Percentiles rank a stretch among this genome's conserved stretches.
phyloP scores from a whole-genome alignment of 75 land plant genomes.

The Sequoiadendron giganteum region DNA sequence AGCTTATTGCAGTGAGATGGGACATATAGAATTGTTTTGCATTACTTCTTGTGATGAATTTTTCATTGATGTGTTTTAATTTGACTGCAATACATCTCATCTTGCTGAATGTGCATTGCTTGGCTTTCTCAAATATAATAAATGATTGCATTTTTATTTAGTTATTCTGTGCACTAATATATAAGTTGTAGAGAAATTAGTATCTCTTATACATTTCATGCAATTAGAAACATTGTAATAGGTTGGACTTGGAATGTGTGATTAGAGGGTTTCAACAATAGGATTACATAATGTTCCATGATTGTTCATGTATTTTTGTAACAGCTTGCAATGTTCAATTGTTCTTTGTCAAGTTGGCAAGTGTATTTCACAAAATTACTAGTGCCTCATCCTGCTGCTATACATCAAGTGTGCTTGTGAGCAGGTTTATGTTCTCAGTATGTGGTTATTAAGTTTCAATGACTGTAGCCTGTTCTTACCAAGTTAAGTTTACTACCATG shows the following conservation, averaged over 20 bases:
- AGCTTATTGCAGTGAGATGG: not conserved
- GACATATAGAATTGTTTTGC: not conserved
- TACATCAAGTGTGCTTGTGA: not conserved
- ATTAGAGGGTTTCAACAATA: not conserved
- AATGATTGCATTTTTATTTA: not conserved
- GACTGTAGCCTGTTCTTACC: too few relatives aligned
- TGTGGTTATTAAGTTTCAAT: too few relatives aligned
- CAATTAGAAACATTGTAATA: not conserved
- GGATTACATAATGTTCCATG: not conserved
- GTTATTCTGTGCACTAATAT: not conserved
- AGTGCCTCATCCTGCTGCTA: not conserved
- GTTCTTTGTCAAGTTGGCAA: not conserved
- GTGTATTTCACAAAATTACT: not conserved
- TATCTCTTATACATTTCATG: not conserved
- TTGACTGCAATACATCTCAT: not conserved
- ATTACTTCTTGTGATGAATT: not conserved
- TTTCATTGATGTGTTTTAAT: not conserved
- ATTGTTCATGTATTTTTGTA: not conserved
- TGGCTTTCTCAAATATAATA: not conserved
- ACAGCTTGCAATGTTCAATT: not conserved
- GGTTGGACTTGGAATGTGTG: not conserved
- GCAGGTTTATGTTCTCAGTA: not conserved
- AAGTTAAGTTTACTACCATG: too few relatives aligned
- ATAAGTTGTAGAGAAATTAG: not conserved
- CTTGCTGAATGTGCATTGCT: not conserved